Evolutionary conservation across 345 rosid genomes (phyloP), one percentile per base, ranked within the genome.

Genomic region (Acer campestre): DNA sequence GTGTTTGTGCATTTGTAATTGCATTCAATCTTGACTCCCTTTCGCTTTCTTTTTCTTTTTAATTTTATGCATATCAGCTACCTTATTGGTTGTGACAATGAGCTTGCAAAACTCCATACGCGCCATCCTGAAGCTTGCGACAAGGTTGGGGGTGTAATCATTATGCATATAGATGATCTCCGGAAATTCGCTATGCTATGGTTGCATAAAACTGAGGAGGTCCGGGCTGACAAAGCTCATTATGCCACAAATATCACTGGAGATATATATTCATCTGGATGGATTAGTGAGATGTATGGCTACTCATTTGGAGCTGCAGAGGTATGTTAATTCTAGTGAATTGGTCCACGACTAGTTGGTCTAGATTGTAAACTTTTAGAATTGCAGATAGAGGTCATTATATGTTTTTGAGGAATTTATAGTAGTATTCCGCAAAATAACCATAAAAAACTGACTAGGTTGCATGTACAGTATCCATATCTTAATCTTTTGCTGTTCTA

Each of bases 261-360:
- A 71, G 99, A 96, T 79, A 82, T 94, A 83, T 96, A 86, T 78
- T 84, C 84, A 72, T 91, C 98, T 59, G 99, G 99, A 65, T 96
- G 99, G 99, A 96, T 96, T 76, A 94, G 98, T 76, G 99, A 96
- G 82, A 96, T 96, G 99, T 96, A 96, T 75, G 99, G 99, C 71
- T 96, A 96, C 83, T 92, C 99, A 31, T 96, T 96, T 62, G 99
- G 95, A n/a, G 99, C 99, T 59, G 99, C 99, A 62, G 98, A 96
- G 99, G 98, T 93, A 89, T 65, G 29, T 27, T 42, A 23, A 67
- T 78, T 70, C 76, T 23, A 1, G 1, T 73, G 53, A 67, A 70
- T 70, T 61, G 31, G 49, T 61, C n/a, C 10, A 22, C 55, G 2
- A 11, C 18, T 69, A 20, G 10, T 22, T 10, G 22, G 27, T 59